Conservation (phyloP, 1,284 basidiomycete species). For the Austroboletus rostrupii region DNA sequence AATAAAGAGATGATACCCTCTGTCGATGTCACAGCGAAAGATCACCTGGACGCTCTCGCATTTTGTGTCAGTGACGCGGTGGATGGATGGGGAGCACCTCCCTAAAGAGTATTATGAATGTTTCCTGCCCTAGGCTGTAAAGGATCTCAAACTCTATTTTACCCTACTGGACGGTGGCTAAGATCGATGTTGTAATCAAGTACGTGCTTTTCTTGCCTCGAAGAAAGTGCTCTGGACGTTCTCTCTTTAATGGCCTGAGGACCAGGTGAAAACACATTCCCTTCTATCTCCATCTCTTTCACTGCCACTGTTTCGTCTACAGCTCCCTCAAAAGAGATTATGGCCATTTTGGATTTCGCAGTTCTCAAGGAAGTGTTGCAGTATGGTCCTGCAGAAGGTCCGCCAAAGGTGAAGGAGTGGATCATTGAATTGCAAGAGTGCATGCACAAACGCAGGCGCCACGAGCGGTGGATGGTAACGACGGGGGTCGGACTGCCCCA, state of each 20-base stretch:
- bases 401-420: neutral
- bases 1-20: too few relatives aligned
- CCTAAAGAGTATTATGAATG: neutral
- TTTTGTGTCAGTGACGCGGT: neutral
- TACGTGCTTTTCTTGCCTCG: neutral
- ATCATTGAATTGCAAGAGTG: conserved; percentile 1
- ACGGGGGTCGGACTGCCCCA: conserved; percentile 1
- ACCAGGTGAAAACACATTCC: conserved; percentile 2
- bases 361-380: conserved; percentile 1
- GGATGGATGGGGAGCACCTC: neutral
- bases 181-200: neutral
- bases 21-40: neutral
- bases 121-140: conserved; percentile 1
- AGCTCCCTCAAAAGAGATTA: conserved; percentile 1
- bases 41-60: neutral
- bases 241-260: conserved; percentile 5
- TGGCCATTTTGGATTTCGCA: neutral
- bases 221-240: conserved; percentile 2
- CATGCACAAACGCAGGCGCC: neutral
- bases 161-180: neutral
- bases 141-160: neutral
- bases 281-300: conserved; percentile 7
- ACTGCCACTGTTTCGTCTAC: conserved; percentile 2
- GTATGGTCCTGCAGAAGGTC: neutral
- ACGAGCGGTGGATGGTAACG: neutral